phyloP scores from a whole-genome alignment of 306 rosid species.

The Trifolium pratense region DNA sequence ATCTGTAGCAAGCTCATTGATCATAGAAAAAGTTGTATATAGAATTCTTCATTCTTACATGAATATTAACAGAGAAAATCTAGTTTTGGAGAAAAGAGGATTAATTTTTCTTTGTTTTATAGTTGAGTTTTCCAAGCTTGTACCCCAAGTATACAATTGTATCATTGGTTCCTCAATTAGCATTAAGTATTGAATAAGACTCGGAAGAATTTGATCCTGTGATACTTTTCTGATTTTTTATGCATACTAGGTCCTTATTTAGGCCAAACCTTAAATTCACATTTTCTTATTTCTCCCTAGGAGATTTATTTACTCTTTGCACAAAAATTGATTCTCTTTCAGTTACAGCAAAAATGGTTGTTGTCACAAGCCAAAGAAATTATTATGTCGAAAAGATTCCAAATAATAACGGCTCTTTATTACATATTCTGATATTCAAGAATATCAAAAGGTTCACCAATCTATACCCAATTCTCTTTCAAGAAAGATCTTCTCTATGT shows the following conservation, averaged over 20 bases:
- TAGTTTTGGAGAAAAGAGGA: neutral
- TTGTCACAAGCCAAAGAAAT: neutral
- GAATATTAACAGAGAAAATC: slow-evolving; percentile 15
- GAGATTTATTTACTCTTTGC: slow-evolving; percentile 10
- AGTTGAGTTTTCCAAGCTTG: neutral
- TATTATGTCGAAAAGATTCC: neutral
- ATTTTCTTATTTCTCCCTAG: slow-evolving; percentile 10
- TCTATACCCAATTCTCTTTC: slow-evolving; percentile 77
- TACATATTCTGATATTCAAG: slow-evolving; percentile 25
- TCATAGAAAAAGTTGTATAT: slow-evolving; percentile 12
- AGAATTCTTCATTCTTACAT: slow-evolving; percentile 27
- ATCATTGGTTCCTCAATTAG: neutral
- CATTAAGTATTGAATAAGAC: neutral
- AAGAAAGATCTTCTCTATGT: slow-evolving; percentile 69
- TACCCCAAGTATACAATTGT: slow-evolving; percentile 1
- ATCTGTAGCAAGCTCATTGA: slow-evolving; percentile 30
- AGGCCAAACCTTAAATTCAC: neutral
- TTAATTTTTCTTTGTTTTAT: slow-evolving; percentile 5
- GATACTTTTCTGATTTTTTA: neutral
- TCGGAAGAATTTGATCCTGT: neutral
- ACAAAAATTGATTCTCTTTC: neutral
- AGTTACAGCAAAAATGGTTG: neutral
- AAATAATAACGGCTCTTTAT: neutral
- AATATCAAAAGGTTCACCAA: slow-evolving; percentile 58
- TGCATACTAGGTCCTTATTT: slow-evolving; percentile 2